phyloP scores from a whole-genome alignment of 148 eudicot genomes.

The Rhododendron molle region DNA sequence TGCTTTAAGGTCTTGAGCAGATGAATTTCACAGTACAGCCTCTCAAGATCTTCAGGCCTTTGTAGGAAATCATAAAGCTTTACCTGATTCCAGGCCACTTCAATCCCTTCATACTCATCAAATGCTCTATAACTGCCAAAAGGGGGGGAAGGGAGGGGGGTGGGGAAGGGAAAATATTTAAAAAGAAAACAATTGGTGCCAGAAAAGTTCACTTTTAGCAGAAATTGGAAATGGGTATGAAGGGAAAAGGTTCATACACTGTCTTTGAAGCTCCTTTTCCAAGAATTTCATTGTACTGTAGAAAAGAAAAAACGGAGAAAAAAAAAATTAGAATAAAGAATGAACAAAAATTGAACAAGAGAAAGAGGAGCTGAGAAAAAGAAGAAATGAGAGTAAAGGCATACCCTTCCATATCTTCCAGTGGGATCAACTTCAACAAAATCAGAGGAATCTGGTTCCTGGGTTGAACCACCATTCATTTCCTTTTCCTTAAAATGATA shows the following conservation, averaged over 20 bases:
- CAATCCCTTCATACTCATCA: constrained; percentile 60
- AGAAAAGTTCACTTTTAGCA: neutral
- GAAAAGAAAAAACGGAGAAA: neutral
- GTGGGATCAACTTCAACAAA: constrained; percentile 89
- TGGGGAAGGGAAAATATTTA: neutral
- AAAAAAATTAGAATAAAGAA: neutral
- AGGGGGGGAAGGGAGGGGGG: neutral
- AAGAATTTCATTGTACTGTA: constrained; percentile 74
- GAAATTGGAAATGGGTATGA: neutral
- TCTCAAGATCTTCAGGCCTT: constrained; percentile 48
- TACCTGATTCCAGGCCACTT: constrained; percentile 60
- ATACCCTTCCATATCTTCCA: constrained; percentile 88
- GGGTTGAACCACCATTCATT: constrained; percentile 47
- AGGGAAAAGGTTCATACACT: constrained; percentile 46
- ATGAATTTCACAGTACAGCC: constrained; percentile 51
- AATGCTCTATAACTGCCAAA: constrained; percentile 42
- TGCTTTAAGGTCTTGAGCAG: constrained; percentile 51
- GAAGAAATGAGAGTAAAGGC: neutral
- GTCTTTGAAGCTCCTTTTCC: constrained; percentile 88
- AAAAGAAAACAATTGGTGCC: neutral
- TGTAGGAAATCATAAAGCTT: constrained; percentile 44
- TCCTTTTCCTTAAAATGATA: neutral
- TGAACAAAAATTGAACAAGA: neutral
- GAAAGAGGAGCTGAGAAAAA: neutral
- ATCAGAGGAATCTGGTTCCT: constrained; percentile 50